A percentile compares a stretch with the other conserved stretches of the same genome.
Conservation (phyloP, 1,139 yeast species). For the Groenewaldozyma auringiensis region DNA sequence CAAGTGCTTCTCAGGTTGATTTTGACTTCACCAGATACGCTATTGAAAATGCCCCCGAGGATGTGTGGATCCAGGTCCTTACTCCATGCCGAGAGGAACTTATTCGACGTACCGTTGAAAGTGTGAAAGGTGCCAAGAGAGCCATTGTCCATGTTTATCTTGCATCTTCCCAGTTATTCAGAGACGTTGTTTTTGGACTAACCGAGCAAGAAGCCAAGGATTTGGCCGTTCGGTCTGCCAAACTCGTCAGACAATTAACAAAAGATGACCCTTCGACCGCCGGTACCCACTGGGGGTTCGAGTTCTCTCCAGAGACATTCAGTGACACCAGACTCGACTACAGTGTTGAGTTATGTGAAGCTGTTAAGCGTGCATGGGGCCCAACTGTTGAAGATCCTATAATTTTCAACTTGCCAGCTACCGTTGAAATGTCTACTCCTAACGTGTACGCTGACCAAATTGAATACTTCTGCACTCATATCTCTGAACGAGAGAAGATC, state of each 20-base stretch:
- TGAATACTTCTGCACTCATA: constrained; percentile 75
- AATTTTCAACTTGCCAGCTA: constrained; percentile 93
- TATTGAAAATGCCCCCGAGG: constrained; percentile 86
- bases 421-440: constrained; percentile 95
- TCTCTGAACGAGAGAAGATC: constrained; percentile 75
- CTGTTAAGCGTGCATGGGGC: constrained; percentile 85
- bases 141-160: constrained; percentile 89
- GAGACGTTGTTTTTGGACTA: constrained; percentile 87
- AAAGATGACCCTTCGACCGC: constrained; percentile 74
- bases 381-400: constrained; percentile 79
- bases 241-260: constrained; percentile 71
- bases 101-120: constrained; percentile 80
- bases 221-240: constrained; percentile 76
- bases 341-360: constrained; percentile 82
- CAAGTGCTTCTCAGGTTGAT: constrained; percentile 92
- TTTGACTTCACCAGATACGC: constrained; percentile 93
- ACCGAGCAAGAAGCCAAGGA: constrained; percentile 68
- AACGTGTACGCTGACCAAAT: constrained; percentile 95
- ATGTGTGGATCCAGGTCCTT: constrained; percentile 84
- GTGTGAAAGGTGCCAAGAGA: constrained; percentile 78
- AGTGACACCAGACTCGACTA: constrained; percentile 82
- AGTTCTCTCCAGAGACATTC: constrained; percentile 93
- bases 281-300: constrained; percentile 79
- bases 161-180: constrained; percentile 85
- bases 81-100: constrained; percentile 90